A percentile compares a stretch with the other conserved stretches of the same genome.
These are phyloP conservation scores for Comarum palustre DNA, from an alignment of 306 rosid genomes.

Conservation along the genomic window DNA sequence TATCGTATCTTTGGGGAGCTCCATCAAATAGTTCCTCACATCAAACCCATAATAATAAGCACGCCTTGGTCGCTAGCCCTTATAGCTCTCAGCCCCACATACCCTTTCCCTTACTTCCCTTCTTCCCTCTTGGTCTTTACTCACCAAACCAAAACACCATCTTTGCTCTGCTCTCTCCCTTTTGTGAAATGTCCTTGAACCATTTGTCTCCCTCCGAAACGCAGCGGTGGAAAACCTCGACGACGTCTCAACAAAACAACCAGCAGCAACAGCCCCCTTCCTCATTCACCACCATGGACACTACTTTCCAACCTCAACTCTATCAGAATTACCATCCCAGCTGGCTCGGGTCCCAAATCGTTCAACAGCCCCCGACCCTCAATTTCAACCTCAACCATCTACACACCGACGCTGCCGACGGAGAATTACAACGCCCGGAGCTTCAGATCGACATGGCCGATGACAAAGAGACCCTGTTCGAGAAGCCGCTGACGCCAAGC, in stretches of 20 bases:
- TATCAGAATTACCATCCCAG: slow-evolving; percentile 17
- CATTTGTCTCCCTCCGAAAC: slow-evolving; percentile 47
- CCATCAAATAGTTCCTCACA: slow-evolving; percentile 59
- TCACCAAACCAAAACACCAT: slow-evolving; percentile 7
- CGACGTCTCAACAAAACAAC: slow-evolving; percentile 15
- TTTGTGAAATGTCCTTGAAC: slow-evolving; percentile 43
- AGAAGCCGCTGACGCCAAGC: slow-evolving; percentile 83
- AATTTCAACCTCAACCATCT: slow-evolving; percentile 44
- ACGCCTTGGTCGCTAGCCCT: slow-evolving; percentile 34
- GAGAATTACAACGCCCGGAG: neutral
- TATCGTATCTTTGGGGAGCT: slow-evolving; percentile 34
- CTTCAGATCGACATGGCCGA: neutral
- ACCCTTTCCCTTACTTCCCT: neutral
- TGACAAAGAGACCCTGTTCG: slow-evolving; percentile 74
- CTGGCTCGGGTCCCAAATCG: slow-evolving; percentile 25
- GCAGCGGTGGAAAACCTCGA: slow-evolving; percentile 37
- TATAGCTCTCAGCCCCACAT: neutral
- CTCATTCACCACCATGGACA: slow-evolving; percentile 36
- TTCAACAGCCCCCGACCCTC: slow-evolving; percentile 16
- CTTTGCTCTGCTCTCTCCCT: neutral
- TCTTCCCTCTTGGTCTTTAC: neutral
- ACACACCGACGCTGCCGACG: slow-evolving; percentile 15
- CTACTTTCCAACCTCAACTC: slow-evolving; percentile 13
- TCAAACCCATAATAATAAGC: slow-evolving; percentile 56
- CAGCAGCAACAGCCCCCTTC: neutral